A percentile compares a stretch with the other conserved stretches of the same genome.
Conservation (phyloP, 139 green algal genomes). For the Tetratostichococcus sp. region DNA sequence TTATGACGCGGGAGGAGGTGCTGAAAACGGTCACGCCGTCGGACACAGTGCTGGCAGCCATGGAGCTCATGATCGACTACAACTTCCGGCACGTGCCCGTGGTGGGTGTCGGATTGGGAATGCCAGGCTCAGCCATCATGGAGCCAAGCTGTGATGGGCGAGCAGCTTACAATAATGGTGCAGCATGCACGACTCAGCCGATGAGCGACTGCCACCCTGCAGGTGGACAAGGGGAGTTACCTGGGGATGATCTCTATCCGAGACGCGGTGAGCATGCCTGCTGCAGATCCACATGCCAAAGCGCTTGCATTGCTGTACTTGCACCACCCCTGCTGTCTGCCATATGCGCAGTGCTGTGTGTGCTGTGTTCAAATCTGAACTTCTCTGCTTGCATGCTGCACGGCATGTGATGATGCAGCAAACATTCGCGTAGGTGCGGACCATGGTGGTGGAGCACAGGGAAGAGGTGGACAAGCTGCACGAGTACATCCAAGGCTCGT, state of each 20-base stretch:
- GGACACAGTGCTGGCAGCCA: constrained; percentile 50
- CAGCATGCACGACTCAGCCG: no score
- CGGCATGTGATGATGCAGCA: no score
- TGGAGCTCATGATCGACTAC: constrained; percentile 54
- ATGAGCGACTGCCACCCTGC: neutral
- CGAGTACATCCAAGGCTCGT: constrained; percentile 46
- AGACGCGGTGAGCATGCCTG: constrained; percentile 39
- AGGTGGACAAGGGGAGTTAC: constrained; percentile 40
- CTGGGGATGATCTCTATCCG: constrained; percentile 54
- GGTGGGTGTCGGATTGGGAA: constrained; percentile 32
- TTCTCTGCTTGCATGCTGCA: no score
- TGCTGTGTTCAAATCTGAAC: no score
- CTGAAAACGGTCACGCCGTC: constrained; percentile 43
- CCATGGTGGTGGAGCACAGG: constrained; percentile 52
- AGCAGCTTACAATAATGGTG: no score
- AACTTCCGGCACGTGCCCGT: constrained; percentile 59
- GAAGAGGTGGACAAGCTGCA: constrained; percentile 50
- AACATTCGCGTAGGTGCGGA: constrained; percentile 9
- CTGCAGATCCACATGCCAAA: no score
- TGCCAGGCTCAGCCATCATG: no score
- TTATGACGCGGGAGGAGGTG: constrained; percentile 42
- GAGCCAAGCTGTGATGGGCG: no score
- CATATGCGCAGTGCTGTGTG: no score
- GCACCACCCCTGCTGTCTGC: no score
- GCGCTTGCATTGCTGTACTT: no score